phyloP scores from a whole-genome alignment of 371 early-diverging fungal species.

The Mortierella sp. region DNA sequence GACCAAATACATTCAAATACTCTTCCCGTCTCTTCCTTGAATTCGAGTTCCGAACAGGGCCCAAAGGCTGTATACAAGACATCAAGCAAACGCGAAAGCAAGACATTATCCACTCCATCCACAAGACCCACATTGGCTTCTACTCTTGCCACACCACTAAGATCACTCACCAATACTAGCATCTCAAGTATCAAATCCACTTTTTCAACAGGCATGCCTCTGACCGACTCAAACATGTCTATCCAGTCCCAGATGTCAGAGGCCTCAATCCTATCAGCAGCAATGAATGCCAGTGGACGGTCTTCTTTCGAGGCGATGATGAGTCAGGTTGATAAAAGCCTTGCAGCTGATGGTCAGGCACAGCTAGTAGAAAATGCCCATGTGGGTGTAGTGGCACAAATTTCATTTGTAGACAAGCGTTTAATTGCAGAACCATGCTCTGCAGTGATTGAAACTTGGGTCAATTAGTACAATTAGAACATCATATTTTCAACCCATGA shows the following conservation, averaged over 20 bases:
- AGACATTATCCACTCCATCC: neutral
- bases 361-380: slow-evolving; percentile 45
- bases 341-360: slow-evolving; percentile 39
- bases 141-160: neutral
- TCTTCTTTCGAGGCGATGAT: slow-evolving; percentile 46
- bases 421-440: slow-evolving; percentile 51
- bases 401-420: slow-evolving; percentile 33
- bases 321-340: slow-evolving; percentile 35
- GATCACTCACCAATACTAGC: slow-evolving; percentile 19
- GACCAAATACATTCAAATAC: too few species aligned
- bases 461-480: slow-evolving; percentile 11
- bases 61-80: too few species aligned
- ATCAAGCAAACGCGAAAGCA: too few species aligned
- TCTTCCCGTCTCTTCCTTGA: too few species aligned
- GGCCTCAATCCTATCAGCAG: slow-evolving; percentile 38
- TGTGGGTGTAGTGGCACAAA: slow-evolving; percentile 22
- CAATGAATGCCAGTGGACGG: slow-evolving; percentile 30
- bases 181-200: slow-evolving; percentile 20
- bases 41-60: neutral
- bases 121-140: neutral
- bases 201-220: slow-evolving; percentile 23
- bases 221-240: slow-evolving; percentile 43
- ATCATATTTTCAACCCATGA: neutral
- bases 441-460: slow-evolving; percentile 49
- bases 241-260: slow-evolving; percentile 46